phyloP scores from a whole-genome alignment of 495 filamentous ascomycete genomes.

The Penicillium daleae region DNA sequence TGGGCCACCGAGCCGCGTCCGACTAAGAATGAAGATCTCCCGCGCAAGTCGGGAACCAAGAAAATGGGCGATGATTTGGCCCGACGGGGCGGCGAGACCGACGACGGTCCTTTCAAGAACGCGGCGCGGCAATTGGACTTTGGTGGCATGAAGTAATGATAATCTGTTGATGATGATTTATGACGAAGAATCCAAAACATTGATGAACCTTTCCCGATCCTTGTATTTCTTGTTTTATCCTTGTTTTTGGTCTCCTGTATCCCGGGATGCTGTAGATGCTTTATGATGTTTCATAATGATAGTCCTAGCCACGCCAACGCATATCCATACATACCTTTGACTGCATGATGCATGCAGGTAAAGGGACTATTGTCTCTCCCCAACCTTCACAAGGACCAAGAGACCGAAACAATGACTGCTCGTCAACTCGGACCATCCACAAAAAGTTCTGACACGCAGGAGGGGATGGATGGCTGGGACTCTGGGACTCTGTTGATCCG shows the following conservation, averaged over 20 bases:
- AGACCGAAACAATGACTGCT: slow-evolving; percentile 15
- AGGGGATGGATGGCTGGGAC: neutral
- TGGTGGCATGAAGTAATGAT: slow-evolving; percentile 53
- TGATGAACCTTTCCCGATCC: neutral
- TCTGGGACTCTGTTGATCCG: neutral
- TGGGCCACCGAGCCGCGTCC: slow-evolving; percentile 84
- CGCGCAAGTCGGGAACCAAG: slow-evolving; percentile 66
- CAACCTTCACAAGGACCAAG: neutral
- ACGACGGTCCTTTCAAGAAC: slow-evolving; percentile 65
- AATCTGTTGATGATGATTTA: slow-evolving; percentile 1
- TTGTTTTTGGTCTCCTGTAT: neutral
- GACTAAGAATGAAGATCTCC: slow-evolving; percentile 81
- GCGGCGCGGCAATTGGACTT: slow-evolving; percentile 92
- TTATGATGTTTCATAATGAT: slow-evolving; percentile 1
- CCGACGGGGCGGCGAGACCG: slow-evolving; percentile 72
- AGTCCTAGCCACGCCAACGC: neutral
- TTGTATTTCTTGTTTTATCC: neutral
- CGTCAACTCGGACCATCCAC: neutral
- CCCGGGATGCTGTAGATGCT: neutral
- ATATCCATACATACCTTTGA: neutral
- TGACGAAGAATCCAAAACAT: slow-evolving; percentile 5
- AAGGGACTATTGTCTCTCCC: slow-evolving; percentile 14
- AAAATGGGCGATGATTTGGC: slow-evolving; percentile 87
- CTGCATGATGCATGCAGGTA: slow-evolving; percentile 15
- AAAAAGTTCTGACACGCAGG: neutral